A percentile compares a stretch with the other conserved stretches of the same genome.
These are phyloP conservation scores for Neoconidiobolus thromboides DNA, from an alignment of 371 early-diverging fungal species.

Conservation along the genomic window DNA sequence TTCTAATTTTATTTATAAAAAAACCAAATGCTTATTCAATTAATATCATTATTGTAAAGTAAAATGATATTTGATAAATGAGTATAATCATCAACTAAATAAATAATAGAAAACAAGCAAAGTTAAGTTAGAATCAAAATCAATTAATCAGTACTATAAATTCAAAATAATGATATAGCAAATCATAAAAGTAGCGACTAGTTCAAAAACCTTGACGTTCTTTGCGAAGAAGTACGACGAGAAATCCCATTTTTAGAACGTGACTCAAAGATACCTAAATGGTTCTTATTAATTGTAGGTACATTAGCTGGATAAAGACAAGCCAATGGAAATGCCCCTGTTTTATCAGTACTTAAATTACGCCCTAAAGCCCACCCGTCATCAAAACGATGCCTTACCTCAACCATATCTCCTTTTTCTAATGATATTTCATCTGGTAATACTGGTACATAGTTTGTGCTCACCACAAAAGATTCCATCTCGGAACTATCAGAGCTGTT, in stretches of 20 bases:
- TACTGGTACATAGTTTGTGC: background rate
- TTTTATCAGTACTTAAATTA: background rate
- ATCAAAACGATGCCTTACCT: background rate
- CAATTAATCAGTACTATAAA: too few species aligned
- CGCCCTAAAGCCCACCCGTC: slow-evolving; percentile 4
- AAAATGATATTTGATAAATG: too few species aligned
- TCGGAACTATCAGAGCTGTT: background rate
- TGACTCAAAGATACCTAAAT: too few species aligned
- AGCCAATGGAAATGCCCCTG: slow-evolving; percentile 3
- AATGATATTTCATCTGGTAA: background rate
- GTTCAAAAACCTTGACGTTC: background rate
- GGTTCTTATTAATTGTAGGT: too few species aligned
- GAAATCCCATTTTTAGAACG: background rate
- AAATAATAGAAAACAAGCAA: too few species aligned
- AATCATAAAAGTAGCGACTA: too few species aligned
- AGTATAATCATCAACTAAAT: too few species aligned
- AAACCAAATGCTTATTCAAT: too few species aligned
- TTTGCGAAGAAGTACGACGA: background rate
- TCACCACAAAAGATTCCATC: background rate
- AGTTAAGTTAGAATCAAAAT: too few species aligned
- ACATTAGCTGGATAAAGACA: background rate
- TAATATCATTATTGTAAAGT: too few species aligned
- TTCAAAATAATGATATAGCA: too few species aligned
- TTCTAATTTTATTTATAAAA: too few species aligned
- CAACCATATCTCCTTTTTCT: background rate